Base-by-base conservation (phyloP, 768 basidiomycete genomes). In the Naematelia aurantialba region DNA sequence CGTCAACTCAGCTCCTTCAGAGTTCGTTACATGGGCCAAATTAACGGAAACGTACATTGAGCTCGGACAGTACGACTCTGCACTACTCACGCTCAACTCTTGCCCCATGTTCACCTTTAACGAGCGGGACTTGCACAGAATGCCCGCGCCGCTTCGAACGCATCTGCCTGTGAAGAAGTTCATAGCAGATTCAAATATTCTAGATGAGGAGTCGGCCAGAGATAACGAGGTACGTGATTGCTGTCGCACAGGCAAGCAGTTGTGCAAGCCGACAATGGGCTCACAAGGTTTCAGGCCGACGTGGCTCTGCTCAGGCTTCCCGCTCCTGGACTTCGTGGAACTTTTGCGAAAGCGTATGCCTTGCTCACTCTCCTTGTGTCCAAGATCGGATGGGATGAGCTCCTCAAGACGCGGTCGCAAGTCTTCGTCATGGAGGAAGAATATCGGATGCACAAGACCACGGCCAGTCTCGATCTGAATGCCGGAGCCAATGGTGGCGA, bases 381-480 rank as follows among this genome's bases (percentile, higher is more conserved):
- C 0, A 87, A 91, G 63, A 92, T 99, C 66, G 96, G 96, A 0
- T 99, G 96, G 96, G 96, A 99, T 79, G 96, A 98, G 79, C 83
- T 98, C 2, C 82, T 99, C 57, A 92, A 92, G 80, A 88, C 89
- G 13, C 86, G 96, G 83, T 91, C 89, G 76, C 79, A 81, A 34
- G 96, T 99, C 13, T 98, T 99, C 77, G 96, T 99, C 42, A 99
- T 99, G 96, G 96, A 98, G 75, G 94, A 99, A 75, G 96, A 99
- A 75, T 99, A 99, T 75, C 84, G 96, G 34, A 88, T 89, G 85
- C 94, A 97, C 80, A 97, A 97, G 74, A 87, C 88, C 1, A 84
- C 88, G 4, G 79, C 75, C 1, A 89, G 92, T 26, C 80, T 87
- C n/a, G 75, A 78, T 39, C 44, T 68, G 55, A 50, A 60, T 29